Evolutionary conservation across 805 yeast species (phyloP), one percentile per base, ranked within the genome.

Genomic region (Yamadazyma kitorensis): DNA sequence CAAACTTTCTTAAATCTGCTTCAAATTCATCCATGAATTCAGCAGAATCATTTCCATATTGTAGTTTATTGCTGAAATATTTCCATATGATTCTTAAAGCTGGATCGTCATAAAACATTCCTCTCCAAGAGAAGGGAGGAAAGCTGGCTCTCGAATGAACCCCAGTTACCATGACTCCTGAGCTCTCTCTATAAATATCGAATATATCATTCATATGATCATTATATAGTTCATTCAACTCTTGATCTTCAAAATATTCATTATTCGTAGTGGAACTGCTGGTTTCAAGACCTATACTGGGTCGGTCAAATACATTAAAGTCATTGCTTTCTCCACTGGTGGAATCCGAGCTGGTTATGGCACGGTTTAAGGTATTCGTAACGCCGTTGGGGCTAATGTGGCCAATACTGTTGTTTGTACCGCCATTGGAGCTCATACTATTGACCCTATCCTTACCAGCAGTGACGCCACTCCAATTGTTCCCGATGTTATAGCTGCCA

Each of bases 111-210:
- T 66, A 63, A 37, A 74, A 52, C 17, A 71, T 35, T 0, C 80
- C 54, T 4, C 69, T 42, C 68, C 76, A 69, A 1, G 78, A 51
- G 19, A 74, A 57, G 0, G 81, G 80, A 0, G 80, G 81, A 50
- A 65, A 70, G 42, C 69, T 67, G 3, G 24, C 28, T 39, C 65
- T 62, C 17, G 68, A 49, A 28, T 76, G 53, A 13, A 51, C 36
- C 3, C 67, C 59, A 31, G 61, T 65, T 17, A 61, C 61, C 14
- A 61, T 41, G 31, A 65, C 52, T 36, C 75, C 59, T 0, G 81
- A 42, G 40, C 61, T 61, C 2, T 71, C 72, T 1, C 52, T 55
- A 39, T 61, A 68, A 20, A 76, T 56, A 33, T 71, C 61, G 10
- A 76, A 55, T 1, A 38, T 37, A 10, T 68, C 74, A 16, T 59